Base-by-base conservation (phyloP, 2,329 filamentous ascomycete species). In the Cylindrodendrum hubeiense region DNA sequence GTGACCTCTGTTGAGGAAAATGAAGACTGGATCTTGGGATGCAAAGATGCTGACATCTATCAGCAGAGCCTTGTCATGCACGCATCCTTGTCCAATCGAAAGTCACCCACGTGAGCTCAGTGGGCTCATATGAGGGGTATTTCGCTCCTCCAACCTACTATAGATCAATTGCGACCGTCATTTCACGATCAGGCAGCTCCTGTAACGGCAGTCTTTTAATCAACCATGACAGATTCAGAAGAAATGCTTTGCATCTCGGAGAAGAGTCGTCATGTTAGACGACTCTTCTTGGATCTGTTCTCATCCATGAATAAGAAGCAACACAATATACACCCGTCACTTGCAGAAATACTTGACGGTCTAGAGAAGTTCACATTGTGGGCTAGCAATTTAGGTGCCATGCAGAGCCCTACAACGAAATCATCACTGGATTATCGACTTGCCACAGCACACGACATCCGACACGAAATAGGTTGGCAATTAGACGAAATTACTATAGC, bases 341-440 rank as follows among this genome's bases (percentile, higher is more conserved):
- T n/a, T 9, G n/a, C 15, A 10, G 22, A 43, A 15, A 34, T 60
- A 12, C 43, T 13, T 21, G 65, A 71, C 12, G 54, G 46, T 2
- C 1, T 63, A 2, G 63, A 60, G 1, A 55, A 65, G 7, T 58
- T 68, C 19, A 62, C 47, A 2, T 49, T 71, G 0, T 71, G 65
- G 67, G 33, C 60, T 0, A 60, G 67, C 0, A 70, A 60, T 30
- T 39, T 63, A 26, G 63, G 67, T 6, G 67, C 65, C 1, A 17
- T 61, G 30, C 33, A 33, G 2, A 2, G 17, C 44, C 12, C 47
- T 13, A 39, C n/a, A 8, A 43, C 55, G 3, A 44, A 60, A 15
- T 37, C 58, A 0, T 70, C 67, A 2, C 50, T 71, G 0, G 65
- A 68, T n/a, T 33, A 61, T 15, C 57, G 60, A 21, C 58, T 70